Percentiles rank a stretch among this genome's conserved stretches.
Conservation (phyloP, 768 basidiomycete species). For the Cystoderma amianthinum region DNA sequence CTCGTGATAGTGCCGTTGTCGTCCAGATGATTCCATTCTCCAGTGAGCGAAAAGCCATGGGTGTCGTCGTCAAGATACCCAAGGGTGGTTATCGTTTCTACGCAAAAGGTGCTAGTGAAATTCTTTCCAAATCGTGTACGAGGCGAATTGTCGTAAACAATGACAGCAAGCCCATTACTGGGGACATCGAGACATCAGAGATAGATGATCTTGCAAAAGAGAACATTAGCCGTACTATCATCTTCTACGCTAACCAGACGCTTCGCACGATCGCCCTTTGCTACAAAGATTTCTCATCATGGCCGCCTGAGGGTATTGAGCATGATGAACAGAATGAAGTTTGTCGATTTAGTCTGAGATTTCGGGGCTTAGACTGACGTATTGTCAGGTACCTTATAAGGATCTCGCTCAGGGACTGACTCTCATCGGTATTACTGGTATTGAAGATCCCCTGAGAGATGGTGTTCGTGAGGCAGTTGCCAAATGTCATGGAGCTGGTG, state of each 20-base stretch:
- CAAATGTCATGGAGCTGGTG: conserved; percentile 84
- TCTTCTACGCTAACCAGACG: conserved; percentile 96
- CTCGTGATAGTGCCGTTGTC: conserved; percentile 52
- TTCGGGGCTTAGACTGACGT: conserved; percentile 4
- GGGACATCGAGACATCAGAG: conserved; percentile 41
- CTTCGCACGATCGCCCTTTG: conserved; percentile 93
- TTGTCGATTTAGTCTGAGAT: conserved; percentile 10
- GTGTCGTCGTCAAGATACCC: conserved; percentile 66
- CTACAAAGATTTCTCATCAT: conserved; percentile 78
- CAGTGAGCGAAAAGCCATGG: conserved; percentile 92
- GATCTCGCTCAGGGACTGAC: conserved; percentile 68
- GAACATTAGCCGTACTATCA: conserved; percentile 90
- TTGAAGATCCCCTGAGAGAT: conserved; percentile 91
- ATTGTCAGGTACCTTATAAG: conserved; percentile 55
- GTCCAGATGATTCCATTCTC: conserved; percentile 93
- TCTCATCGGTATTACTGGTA: conserved; percentile 86
- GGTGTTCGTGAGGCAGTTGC: conserved; percentile 88
- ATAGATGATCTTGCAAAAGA: conserved; percentile 67
- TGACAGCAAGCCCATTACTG: conserved; percentile 14
- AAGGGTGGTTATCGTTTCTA: conserved; percentile 59
- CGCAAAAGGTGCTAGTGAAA: conserved; percentile 93
- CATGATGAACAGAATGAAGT: conserved; percentile 48
- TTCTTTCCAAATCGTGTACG: conserved; percentile 72
- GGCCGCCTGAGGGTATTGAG: conserved; percentile 63
- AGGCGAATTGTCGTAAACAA: conserved; percentile 64